phyloP scores from a whole-genome alignment of 1,139 yeast genomes.

The Torulaspora globosa region DNA sequence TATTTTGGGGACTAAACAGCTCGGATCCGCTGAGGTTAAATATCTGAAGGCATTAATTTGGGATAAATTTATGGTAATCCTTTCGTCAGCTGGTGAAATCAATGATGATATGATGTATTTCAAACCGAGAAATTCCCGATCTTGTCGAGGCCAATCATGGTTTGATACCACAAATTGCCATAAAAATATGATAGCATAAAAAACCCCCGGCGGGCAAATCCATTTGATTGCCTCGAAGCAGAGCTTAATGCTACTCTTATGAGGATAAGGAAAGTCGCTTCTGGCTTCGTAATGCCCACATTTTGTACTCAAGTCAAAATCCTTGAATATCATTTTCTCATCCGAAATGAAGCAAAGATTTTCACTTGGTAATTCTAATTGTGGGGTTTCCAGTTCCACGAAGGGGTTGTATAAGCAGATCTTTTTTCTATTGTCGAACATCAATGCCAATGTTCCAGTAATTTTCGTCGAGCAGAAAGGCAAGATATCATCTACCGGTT shows the following conservation, averaged over 20 bases:
- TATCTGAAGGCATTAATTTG: conserved; percentile 16
- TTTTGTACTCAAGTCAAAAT: conserved; percentile 1
- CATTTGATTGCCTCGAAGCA: conserved; percentile 23
- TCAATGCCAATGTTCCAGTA: conserved; percentile 28
- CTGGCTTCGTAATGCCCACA: conserved; percentile 7
- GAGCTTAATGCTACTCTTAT: conserved; percentile 8
- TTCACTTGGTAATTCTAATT: conserved; percentile 36
- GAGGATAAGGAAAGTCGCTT: conserved; percentile 24
- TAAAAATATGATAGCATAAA: conserved; percentile 18
- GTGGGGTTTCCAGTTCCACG: conserved; percentile 50
- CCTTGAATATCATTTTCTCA: conserved; percentile 14
- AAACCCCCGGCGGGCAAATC: conserved; percentile 18
- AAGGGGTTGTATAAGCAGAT: conserved; percentile 63
- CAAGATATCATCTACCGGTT: conserved; percentile 21
- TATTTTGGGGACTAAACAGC: conserved; percentile 57
- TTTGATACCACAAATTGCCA: conserved; percentile 20
- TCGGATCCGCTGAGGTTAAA: conserved; percentile 39
- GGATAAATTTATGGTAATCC: conserved; percentile 3
- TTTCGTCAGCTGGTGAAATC: conserved; percentile 12
- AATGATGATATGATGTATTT: conserved; percentile 15
- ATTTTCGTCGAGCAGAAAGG: conserved; percentile 22
- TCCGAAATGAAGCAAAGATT: conserved; percentile 12
- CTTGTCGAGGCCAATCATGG: neutral
- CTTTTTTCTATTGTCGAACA: conserved; percentile 41
- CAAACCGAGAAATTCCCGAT: conserved; percentile 11